Conservation (phyloP, 257 asterid species). For the Nicotiana obtusifolia region DNA sequence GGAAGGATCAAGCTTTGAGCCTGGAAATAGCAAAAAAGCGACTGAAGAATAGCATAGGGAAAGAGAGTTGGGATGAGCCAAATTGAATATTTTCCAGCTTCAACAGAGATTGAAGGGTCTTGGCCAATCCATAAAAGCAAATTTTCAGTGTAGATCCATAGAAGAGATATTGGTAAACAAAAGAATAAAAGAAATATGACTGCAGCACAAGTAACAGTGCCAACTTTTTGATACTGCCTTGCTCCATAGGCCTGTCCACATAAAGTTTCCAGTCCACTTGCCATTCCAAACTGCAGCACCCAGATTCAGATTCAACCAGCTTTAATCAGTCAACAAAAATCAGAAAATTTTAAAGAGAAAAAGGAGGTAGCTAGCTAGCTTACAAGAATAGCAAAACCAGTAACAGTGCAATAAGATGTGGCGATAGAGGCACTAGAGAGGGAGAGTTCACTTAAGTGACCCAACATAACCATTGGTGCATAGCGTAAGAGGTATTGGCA, state of each 20-base stretch:
- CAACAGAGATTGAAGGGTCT: slow-evolving; percentile 55
- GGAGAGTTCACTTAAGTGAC: slow-evolving; percentile 44
- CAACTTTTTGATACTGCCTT: slow-evolving; percentile 50
- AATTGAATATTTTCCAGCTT: slow-evolving; percentile 58
- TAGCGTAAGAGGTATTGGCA: slow-evolving; percentile 34
- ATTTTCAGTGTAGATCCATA: slow-evolving; percentile 56
- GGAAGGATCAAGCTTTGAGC: slow-evolving; percentile 69
- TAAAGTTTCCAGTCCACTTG: slow-evolving; percentile 78
- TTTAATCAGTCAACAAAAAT: too few species aligned
- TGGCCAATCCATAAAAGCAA: slow-evolving; percentile 49
- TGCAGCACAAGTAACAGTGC: slow-evolving; percentile 45
- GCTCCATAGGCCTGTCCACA: slow-evolving; percentile 96
- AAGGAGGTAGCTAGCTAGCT: background rate
- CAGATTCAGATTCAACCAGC: background rate
- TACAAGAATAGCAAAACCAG: slow-evolving; percentile 44
- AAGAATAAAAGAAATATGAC: slow-evolving; percentile 45
- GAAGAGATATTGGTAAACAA: slow-evolving; percentile 49
- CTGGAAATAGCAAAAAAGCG: slow-evolving; percentile 60
- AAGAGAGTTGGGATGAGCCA: slow-evolving; percentile 67
- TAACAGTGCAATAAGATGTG: slow-evolving; percentile 35
- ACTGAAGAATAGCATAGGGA: slow-evolving; percentile 70
- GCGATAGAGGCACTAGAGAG: slow-evolving; percentile 53
- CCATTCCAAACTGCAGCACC: slow-evolving; percentile 58
- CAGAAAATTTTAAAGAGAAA: background rate
- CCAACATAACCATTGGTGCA: slow-evolving; percentile 46